Conservation (phyloP, 192 early-diverging fungal species). For the Backusella liffmaniae region DNA sequence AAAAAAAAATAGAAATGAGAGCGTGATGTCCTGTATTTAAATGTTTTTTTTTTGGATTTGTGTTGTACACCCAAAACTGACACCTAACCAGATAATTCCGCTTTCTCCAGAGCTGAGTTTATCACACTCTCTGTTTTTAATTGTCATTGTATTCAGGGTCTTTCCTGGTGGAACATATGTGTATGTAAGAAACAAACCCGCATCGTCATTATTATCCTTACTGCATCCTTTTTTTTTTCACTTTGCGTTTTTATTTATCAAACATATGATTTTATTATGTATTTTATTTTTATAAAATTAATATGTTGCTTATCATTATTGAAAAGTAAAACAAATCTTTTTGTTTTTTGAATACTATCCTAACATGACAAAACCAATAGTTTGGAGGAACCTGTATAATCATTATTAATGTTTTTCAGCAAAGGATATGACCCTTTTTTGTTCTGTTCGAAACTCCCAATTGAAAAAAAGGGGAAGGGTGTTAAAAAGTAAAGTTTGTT, state of each 20-base stretch:
- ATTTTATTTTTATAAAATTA: background rate
- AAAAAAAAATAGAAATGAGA: background rate
- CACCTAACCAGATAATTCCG: slow-evolving; percentile 6
- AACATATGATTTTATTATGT: background rate
- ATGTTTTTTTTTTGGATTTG: background rate
- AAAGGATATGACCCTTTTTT: background rate
- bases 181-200: background rate
- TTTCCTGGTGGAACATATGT: background rate
- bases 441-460: background rate
- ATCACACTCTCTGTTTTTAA: background rate
- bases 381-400: background rate
- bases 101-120: background rate
- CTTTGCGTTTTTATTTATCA: background rate
- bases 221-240: background rate
- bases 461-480: background rate
- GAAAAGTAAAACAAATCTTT: background rate
- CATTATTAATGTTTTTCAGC: background rate
- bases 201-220: background rate
- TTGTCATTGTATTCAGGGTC: background rate
- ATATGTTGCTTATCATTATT: background rate
- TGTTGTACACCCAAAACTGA: background rate
- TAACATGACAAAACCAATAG: background rate
- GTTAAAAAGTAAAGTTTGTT: background rate
- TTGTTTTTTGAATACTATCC: background rate
- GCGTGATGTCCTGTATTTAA: background rate